These are phyloP conservation scores for Aspergillus piperis DNA, from an alignment of 2,329 filamentous ascomycete genomes.

Conservation along the genomic window DNA sequence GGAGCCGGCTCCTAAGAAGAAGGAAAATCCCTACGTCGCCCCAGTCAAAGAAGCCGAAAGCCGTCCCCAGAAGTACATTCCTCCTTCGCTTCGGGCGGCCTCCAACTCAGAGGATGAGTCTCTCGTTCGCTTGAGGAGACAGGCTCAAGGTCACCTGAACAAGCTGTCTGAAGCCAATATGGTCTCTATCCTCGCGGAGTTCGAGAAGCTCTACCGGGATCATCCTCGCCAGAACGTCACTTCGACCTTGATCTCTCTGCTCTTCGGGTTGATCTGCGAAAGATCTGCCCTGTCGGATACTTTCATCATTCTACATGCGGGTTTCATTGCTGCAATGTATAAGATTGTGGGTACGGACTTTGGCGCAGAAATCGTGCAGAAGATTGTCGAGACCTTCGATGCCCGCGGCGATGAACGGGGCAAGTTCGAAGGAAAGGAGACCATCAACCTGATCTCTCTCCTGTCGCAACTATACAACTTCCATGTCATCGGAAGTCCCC, in stretches of 20 bases:
- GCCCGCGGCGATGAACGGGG: conserved; percentile 57
- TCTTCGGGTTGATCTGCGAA: conserved; percentile 79
- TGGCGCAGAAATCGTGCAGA: conserved; percentile 81
- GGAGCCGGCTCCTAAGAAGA: conserved; percentile 47
- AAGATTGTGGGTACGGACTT: conserved; percentile 86
- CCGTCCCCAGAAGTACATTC: conserved; percentile 73
- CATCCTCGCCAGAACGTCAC: conserved; percentile 89
- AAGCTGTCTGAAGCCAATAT: conserved; percentile 90
- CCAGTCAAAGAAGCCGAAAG: conserved; percentile 54
- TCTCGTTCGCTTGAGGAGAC: conserved; percentile 69
- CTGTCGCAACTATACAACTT: conserved; percentile 90
- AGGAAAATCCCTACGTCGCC: conserved; percentile 88
- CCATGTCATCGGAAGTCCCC: conserved; percentile 76
- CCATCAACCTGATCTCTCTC: conserved; percentile 77
- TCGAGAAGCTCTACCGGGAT: conserved; percentile 80
- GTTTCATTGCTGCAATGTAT: conserved; percentile 85
- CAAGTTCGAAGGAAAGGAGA: conserved; percentile 57
- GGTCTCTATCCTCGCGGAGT: conserved; percentile 75
- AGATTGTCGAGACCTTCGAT: conserved; percentile 74
- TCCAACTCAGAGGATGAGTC: conserved; percentile 66
- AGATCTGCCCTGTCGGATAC: conserved; percentile 78
- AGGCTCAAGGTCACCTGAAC: conserved; percentile 87
- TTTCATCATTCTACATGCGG: conserved; percentile 85
- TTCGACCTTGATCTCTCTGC: conserved; percentile 71
- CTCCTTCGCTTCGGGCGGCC: conserved; percentile 74